Evolutionary conservation across 164 flowering plant genomes (phyloP).

Genomic region (Stephania cephalantha): DNA sequence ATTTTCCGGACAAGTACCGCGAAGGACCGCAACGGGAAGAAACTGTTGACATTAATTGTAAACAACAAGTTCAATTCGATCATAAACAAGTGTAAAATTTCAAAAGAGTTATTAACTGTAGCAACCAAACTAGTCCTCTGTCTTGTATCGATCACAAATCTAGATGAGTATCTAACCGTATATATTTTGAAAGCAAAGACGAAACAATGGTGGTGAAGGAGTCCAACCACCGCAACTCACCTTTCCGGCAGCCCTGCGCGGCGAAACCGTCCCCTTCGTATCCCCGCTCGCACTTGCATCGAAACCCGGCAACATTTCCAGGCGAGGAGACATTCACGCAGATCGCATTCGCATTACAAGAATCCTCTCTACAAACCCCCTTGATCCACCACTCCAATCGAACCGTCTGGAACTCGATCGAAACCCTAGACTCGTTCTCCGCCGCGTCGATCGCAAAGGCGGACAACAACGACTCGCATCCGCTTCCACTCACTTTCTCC

Average conservation of each 20-base stretch:
- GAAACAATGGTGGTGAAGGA: no score
- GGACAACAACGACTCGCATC: constrained; percentile 38
- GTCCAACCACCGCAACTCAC: constrained; percentile 24
- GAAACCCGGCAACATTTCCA: constrained; percentile 18
- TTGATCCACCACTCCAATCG: constrained; percentile 72
- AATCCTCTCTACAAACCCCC: constrained; percentile 22
- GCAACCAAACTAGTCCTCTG: no score
- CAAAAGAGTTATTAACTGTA: no score
- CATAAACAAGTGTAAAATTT: neutral
- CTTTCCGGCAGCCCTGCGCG: constrained; percentile 62
- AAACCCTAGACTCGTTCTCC: constrained; percentile 19
- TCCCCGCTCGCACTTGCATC: constrained; percentile 56
- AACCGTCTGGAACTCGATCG: constrained; percentile 41
- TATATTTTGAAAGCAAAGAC: no score
- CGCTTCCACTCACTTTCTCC: constrained; percentile 7
- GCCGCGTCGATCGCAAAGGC: constrained; percentile 28
- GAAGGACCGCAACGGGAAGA: constrained; percentile 38
- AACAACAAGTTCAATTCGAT: neutral
- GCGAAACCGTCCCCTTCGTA: constrained; percentile 58
- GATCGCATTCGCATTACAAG: constrained; percentile 33
- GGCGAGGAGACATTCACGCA: constrained; percentile 29
- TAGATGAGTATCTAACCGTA: neutral
- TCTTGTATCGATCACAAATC: neutral
- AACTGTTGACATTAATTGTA: constrained; percentile 18
- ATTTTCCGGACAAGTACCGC: constrained; percentile 40